Base-by-base conservation (phyloP, 1,284 basidiomycete species). In the Volvariella volvacea region DNA sequence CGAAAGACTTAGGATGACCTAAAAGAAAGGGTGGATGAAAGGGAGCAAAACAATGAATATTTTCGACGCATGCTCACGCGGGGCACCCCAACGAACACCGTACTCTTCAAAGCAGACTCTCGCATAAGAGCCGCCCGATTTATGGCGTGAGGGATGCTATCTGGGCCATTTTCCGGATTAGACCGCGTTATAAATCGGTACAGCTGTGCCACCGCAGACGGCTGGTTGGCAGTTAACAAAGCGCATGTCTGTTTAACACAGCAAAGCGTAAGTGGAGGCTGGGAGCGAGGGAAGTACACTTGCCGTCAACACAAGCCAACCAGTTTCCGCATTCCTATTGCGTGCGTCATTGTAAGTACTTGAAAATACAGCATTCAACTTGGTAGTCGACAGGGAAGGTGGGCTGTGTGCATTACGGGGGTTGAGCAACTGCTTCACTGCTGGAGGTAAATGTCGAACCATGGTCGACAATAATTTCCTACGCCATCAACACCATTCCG, bases 71-170 rank as follows among this genome's bases (percentile, higher is more conserved):
- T 48, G 58, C 82, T 64, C 57, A 91, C 88, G 64, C 89, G 78
- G 52, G 92, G 91, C 45, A 95, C 91, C 33, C 93, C 93, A 51
- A 91, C 81, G 63, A 96, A 93, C 52, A 93, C 89, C 58, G 87
- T 83, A 56, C 90, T 93, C 69, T 99, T 98, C 60, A 99, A 63
- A 3, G 92, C 92, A 7, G 88, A 81, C 70, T 99, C 95, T 42
- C 95, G 79, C 80, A 98, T 93, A 54, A 93, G 63, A 50, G 80
- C 86, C 52, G 88, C 90, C 54, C 77, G 82, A 60, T 77, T 76
- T 50, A 84, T 70, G 43, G 76, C 75, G 42, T 74, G 72, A 49
- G 71, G 56, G 47, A 80, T 52, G 21, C 59, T 61, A 48, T 67
- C 64, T 46, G 58, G 59, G 20, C 61, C 61, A 48, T 73, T 64